Evolutionary conservation across 2,329 filamentous ascomycete species (phyloP), one percentile per base, ranked within the genome.

Genomic region (Hirsutella minnesotensis): DNA sequence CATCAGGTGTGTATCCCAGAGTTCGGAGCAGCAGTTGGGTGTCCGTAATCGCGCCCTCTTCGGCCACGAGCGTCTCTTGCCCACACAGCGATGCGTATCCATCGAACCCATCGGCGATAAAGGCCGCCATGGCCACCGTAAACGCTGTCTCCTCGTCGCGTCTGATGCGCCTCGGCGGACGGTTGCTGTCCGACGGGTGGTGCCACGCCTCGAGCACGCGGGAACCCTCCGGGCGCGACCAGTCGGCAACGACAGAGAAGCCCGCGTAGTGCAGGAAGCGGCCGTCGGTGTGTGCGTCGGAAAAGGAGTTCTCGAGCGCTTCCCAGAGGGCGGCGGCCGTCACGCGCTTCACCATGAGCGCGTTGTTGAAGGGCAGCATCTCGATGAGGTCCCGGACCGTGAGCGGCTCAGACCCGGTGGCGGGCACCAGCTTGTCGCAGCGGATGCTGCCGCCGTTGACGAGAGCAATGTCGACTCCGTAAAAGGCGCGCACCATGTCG

Each of bases 361-460:
- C 24, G 22, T 56, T 56, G 29, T 49, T 47, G 38, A 54, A 56
- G 2, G 53, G 52, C n/a, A 43, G 40, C 15, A 56, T 52, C 20
- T 54, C 51, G 36, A 56, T 53, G 2, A 51, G 46, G 37, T 56
- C 53, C 18, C 47, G 49, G 12, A 49, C 47, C 8, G 44, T 41
- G 24, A 54, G 40, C 15, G 51, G 48, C 13, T 18, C 21, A 30
- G 24, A 12, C 24, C 8, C 37, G 31, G 15, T 44, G 24, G 13
- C 40, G 18, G 10, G 21, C 37, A 54, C 35, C 21, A 53, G 43
- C n/a, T 39, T 44, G 43, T 54, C 51, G 41, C 49, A 53, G 35
- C 53, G 45, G 27, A 56, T 44, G 19, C 42, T 45, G n/a, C 53
- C 53, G 24, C 52, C 53, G 21, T 56, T 56, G 33, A 56, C 47